Base-by-base conservation (phyloP, 1,284 basidiomycete species). In the Pascua guehoae region DNA sequence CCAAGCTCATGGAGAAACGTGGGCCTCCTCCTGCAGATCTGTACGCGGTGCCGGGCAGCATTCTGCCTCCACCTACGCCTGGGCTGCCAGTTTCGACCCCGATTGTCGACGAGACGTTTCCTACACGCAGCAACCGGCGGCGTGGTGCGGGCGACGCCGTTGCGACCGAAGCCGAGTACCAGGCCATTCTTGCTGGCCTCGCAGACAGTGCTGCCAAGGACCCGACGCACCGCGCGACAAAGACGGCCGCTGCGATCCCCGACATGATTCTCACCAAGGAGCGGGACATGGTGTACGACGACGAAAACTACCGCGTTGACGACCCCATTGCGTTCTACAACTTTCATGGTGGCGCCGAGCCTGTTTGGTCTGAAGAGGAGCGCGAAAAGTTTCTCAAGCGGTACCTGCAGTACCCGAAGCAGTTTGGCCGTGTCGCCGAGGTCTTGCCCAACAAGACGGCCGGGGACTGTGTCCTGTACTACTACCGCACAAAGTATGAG, bases 141-240 rank as follows among this genome's bases (percentile, higher is more conserved):
- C 61, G 71, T 49, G 64, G 62, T 18, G 61, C 57, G 61, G 91
- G 91, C 18, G 94, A 98, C 74, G 87, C 90, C 8, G 93, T 95
- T 12, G 86, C 91, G 2, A 93, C 92, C 16, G 95, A 98, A 74
- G 83, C 96, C 56, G 95, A 98, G 80, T 94, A 97, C 84, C 89
- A 97, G 69, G 92, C 94, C 77, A 94, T 98, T 70, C 87, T 98
- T 54, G 91, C 91, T 12, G 92, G 87, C 67, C 80, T 97, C 42
- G 93, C 92, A 48, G 90, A 88, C 65, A 91, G 94, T 62, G 94
- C 95, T 63, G 85, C 91, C 55, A 91, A 88, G 47, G 93, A 98
- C 75, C 92, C 94, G 0, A 89, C 85, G 64, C 85, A 89, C 64
- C 85, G 97, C 17, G 91, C 91, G 3, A 81, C 86, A 49, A 84